Evolutionary conservation across 2,329 filamentous ascomycete genomes (phyloP), one percentile per base, ranked within the genome.

Genomic region (Trichoderma oligosporum): DNA sequence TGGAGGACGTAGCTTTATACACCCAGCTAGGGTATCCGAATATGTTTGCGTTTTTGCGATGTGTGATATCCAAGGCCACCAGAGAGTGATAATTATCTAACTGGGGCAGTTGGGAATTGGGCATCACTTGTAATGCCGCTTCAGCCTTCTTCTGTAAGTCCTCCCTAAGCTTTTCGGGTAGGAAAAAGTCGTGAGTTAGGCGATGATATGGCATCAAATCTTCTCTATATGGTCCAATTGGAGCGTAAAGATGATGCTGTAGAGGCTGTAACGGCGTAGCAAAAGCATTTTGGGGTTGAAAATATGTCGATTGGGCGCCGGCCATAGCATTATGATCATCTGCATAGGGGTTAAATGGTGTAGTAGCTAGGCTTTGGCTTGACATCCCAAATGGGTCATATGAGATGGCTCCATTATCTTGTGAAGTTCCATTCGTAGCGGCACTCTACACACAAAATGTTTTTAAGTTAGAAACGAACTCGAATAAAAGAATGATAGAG

Each of bases 21-120:
- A 96, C 84, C 91, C 92, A 97, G 65, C 88, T 96, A 5, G 87
- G 84, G 67, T 91, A 96, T 25, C 91, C 91, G 72, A 97, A 97
- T 14, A 88, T 83, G 11, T 83, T 81, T 4, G 86, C 82, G 63
- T 87, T 91, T 70, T 91, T 92, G 63, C 91, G 84, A 60, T 90
- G 85, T 48, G 82, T 87, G 7, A 86, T 89, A 71, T 97, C 92
- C 41, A 99, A 77, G 4, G 93, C 90, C 7, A 97, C 91, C 9
- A 99, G 80, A 4, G 91, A 95, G 71, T 97, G 92, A 69, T 94
- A 97, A 65, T 91, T 87, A 66, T 96, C 91, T 54, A 97, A 82
- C 59, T 84, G 81, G 5, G 91, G 90, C 7, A 95, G 77, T 58
- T 90, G 85, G 39, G 87, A 78, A 59, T 77, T 95, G 36, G 91